Percentiles rank a stretch among this genome's conserved stretches.
Evolutionary conservation across 441 rosid genomes (phyloP).

Genomic region (Populus hybrid): DNA sequence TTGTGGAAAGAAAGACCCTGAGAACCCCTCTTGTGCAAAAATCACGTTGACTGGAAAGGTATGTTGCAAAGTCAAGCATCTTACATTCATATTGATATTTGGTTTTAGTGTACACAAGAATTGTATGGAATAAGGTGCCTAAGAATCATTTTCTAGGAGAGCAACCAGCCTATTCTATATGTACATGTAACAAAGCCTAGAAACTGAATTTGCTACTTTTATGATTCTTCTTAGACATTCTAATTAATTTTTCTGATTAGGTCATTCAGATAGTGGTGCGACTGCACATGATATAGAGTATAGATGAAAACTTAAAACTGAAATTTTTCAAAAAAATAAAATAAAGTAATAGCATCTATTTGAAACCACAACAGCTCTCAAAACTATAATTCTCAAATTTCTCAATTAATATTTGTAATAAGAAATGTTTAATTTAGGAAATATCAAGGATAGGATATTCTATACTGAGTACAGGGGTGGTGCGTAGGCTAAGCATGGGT

Average conservation of each 20-base stretch:
- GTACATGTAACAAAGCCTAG: background rate
- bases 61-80: slow-evolving; percentile 1
- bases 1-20: slow-evolving; percentile 80
- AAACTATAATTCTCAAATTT: no score
- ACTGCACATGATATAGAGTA: background rate
- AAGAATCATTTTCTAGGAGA: background rate
- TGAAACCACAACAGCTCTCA: no score
- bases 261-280: background rate
- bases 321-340: background rate
- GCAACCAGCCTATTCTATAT: background rate
- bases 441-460: no score
- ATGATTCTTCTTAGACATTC: background rate
- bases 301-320: background rate
- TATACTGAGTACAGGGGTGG: no score
- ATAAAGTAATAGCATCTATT: no score
- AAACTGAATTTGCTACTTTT: background rate
- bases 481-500: no score
- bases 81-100: background rate
- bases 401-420: no score
- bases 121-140: background rate
- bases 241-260: background rate
- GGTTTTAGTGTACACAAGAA: background rate
- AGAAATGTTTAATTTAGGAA: no score
- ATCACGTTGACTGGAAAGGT: slow-evolving; percentile 91
- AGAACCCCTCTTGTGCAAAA: slow-evolving; percentile 83